phyloP scores from a whole-genome alignment of 1,139 yeast species.

The Candida albicans region DNA sequence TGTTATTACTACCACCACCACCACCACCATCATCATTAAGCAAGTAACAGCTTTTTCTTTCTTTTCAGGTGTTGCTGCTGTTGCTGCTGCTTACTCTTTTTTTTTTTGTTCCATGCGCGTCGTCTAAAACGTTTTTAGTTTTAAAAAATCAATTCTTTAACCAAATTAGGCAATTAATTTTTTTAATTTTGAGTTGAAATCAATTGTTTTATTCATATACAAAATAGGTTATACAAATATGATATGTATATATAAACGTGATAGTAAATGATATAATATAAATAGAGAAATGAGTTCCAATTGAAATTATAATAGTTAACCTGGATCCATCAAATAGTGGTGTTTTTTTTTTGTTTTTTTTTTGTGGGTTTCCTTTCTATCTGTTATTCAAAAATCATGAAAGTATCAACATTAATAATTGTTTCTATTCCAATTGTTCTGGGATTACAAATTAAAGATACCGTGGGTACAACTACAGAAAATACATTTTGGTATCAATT shows the following conservation, averaged over 20 bases:
- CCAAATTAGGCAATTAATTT: conserved; percentile 1
- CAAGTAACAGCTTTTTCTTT: too few relatives aligned
- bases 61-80: too few relatives aligned
- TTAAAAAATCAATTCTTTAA: background rate
- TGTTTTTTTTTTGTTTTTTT: too few relatives aligned
- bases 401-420: background rate
- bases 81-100: too few relatives aligned
- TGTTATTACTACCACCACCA: too few relatives aligned
- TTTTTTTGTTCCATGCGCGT: background rate
- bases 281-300: background rate
- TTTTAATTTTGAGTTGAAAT: background rate
- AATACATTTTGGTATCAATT: conserved; percentile 4
- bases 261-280: background rate
- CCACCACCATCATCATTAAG: too few relatives aligned
- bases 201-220: background rate
- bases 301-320: background rate
- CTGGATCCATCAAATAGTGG: background rate
- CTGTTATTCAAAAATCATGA: background rate
- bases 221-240: background rate
- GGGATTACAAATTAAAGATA: conserved; percentile 2
- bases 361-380: background rate
- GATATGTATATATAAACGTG: background rate
- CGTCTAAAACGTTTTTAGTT: too few relatives aligned
- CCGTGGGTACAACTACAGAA: background rate
- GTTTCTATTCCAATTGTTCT: conserved; percentile 1